Percentiles rank a stretch among this genome's conserved stretches.
phyloP scores from a whole-genome alignment of 1,284 basidiomycete genomes.

The Austroboletus novae-zelandiae region DNA sequence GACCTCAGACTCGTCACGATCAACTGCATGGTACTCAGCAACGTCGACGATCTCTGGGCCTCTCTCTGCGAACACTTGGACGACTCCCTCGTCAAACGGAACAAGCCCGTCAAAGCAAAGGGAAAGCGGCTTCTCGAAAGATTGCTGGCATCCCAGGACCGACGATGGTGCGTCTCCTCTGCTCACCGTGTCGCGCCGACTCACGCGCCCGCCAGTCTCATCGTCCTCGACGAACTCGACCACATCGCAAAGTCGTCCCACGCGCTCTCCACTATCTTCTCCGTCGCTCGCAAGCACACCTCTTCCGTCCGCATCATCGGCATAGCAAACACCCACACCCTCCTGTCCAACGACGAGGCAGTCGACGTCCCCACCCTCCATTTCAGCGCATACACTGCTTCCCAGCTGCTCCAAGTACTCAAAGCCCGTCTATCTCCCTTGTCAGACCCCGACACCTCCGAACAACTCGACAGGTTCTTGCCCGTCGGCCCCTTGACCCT shows the following conservation, averaged over 20 bases:
- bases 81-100: conserved; percentile 36
- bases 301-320: conserved; percentile 59
- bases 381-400: conserved; percentile 70
- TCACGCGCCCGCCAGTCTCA: conserved; percentile 43
- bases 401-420: conserved; percentile 65
- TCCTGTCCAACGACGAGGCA: conserved; percentile 33
- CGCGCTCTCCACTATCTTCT: conserved; percentile 59
- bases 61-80: conserved; percentile 58
- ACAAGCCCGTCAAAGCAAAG: conserved; percentile 40
- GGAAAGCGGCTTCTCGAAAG: conserved; percentile 43
- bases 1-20: conserved; percentile 52
- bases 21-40: conserved; percentile 76
- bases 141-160: conserved; percentile 34
- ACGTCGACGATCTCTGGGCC: conserved; percentile 68
- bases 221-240: conserved; percentile 79
- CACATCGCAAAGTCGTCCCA: conserved; percentile 62
- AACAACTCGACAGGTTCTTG: conserved; percentile 50
- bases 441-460: conserved; percentile 35
- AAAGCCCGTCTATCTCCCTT: conserved; percentile 53
- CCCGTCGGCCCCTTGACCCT: conserved; percentile 61
- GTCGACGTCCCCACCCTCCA: conserved; percentile 61
- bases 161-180: conserved; percentile 53
- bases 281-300: conserved; percentile 51
- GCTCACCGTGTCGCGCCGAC: not conserved
- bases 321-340: conserved; percentile 82